Conservation (phyloP, 257 asterid species). For the Mitragyna speciosa region DNA sequence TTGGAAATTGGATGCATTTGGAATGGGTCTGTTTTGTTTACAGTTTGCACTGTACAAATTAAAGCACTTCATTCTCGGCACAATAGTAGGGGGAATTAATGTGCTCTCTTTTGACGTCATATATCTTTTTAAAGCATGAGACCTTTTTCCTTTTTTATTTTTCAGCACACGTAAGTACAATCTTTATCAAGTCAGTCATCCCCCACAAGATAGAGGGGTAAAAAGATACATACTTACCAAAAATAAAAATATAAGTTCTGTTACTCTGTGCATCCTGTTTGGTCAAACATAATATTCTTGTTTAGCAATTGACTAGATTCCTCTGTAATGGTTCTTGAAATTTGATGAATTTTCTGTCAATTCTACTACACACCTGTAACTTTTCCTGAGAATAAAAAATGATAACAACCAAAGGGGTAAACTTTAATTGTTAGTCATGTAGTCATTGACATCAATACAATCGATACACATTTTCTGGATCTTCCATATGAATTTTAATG, state of each 20-base stretch:
- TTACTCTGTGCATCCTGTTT: no score
- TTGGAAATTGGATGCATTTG: neutral
- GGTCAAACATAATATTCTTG: no score
- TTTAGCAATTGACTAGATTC: neutral
- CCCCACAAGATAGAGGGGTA: neutral
- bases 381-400: neutral
- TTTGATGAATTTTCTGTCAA: neutral
- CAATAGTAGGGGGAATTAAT: neutral
- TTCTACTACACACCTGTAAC: neutral
- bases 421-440: neutral
- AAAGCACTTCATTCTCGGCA: conserved; percentile 12
- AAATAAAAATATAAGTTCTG: no score
- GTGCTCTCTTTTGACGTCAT: neutral
- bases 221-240: neutral
- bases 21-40: neutral
- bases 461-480: no score
- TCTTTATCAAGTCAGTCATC: conserved; percentile 3
- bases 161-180: neutral
- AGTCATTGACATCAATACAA: neutral
- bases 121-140: neutral
- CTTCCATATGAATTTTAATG: neutral
- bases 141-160: neutral
- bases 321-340: neutral
- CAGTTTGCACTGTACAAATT: neutral
- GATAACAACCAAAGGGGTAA: neutral